Evolutionary conservation across 129 eudicot species (phyloP), one percentile per base, ranked within the genome.

Genomic region (Sambucus nigra): DNA sequence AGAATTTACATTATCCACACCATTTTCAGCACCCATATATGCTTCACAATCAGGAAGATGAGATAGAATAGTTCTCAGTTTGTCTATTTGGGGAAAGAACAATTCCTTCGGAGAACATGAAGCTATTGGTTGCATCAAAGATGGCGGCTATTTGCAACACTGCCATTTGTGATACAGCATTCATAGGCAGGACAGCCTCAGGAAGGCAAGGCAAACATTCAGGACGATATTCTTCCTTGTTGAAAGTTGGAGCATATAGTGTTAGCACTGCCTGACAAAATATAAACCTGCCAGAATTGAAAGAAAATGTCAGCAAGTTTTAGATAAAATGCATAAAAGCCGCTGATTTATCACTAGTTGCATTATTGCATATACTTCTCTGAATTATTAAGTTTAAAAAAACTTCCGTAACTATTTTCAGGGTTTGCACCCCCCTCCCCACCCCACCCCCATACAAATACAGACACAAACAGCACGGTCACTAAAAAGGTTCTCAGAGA

Each of bases 151-250:
- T 42, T 55, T 77, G 76, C 51, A 69, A 38, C 49, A 85, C 49
- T 22, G 70, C 61, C 55, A 65, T 40, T 49, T 64, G 79, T 17
- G 77, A 74, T 49, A 72, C 31, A 7, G 69, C 53, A 16, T 71
- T 51, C 54, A 44, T 54, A 2, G 98, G 84, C 60, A 66, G 70
- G 49, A 82, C 62, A 15, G 62, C 62, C 21, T 82, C 81, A 0
- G 95, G 98, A 32, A 91, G 95, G 51, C 69, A 38, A 56, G 98
- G 98, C 44, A 82, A 51, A 56, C 94, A 85, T 39, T 79, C 77
- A 5, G 98, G 98, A 50, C 63, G 51, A 66, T 53, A 91, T 67
- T 82, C 98, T 16, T 70, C 58, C 73, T 77, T 79, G 63, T 79
- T 63, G 63, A 31, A 76, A 23, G 89, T 82, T 48, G 76, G 76